Conservation (phyloP, 2,329 filamentous ascomycete genomes). For the Dryadomyces quercus-mongolicae region DNA sequence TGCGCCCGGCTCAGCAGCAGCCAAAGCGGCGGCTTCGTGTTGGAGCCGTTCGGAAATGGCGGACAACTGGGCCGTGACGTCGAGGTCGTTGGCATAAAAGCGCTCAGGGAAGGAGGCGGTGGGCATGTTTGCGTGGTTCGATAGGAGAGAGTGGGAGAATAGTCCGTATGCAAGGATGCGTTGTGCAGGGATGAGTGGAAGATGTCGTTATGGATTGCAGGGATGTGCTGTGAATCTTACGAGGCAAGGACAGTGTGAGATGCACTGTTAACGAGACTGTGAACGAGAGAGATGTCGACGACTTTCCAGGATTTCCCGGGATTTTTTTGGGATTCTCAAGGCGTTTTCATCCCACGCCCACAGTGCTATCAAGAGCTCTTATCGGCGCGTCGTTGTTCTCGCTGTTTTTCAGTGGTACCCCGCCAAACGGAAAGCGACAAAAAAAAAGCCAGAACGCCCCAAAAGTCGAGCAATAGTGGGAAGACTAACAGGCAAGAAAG, state of each 20-base stretch:
- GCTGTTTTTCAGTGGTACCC: not conserved
- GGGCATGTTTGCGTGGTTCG: not conserved
- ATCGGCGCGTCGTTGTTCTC: not conserved
- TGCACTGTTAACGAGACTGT: no score
- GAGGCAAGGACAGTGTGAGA: no score
- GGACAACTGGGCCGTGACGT: slow-evolving; percentile 73
- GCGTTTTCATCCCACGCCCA: not conserved
- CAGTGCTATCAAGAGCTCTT: not conserved
- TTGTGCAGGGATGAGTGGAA: no score
- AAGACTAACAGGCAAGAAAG: not conserved
- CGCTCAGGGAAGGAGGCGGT: slow-evolving; percentile 39
- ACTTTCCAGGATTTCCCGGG: no score
- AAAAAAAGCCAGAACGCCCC: no score
- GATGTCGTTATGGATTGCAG: no score
- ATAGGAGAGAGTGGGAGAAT: no score
- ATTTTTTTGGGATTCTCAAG: no score
- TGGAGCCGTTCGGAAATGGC: slow-evolving; percentile 66
- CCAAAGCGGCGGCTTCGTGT: slow-evolving; percentile 23
- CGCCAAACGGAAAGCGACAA: not conserved
- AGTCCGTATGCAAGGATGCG: no score
- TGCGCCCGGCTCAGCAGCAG: slow-evolving; percentile 16
- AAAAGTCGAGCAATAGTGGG: not conserved
- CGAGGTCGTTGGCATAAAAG: slow-evolving; percentile 71
- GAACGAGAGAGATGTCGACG: no score
- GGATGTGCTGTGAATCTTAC: no score